Base-by-base conservation (phyloP, 2,329 filamentous ascomycete genomes). In the Alternaria longipes region DNA sequence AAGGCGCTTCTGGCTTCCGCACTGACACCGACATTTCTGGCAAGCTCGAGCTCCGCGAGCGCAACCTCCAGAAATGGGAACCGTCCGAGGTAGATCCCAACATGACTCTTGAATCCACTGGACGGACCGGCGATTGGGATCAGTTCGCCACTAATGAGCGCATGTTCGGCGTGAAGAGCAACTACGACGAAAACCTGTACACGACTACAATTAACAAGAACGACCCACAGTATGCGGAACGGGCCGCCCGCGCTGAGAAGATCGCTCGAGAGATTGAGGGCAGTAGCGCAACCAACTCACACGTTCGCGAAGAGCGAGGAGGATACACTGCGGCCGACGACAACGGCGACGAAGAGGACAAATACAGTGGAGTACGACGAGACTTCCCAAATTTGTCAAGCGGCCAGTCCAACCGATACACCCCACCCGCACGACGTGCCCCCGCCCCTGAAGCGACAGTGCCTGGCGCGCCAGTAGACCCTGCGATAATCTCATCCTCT, bases 181-280 rank as follows among this genome's bases (percentile, higher is more conserved):
- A 93, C 71, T 99, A 98, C 76, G 89, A 98, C 74, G 95, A 98
- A 80, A 93, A 92, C 70, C 88, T 95, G 44, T 99, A 99, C 81
- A 99, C 95, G 1, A 99, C 95, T 9, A 82, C 87, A 41, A 96
- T 99, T 74, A 89, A 99, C 79, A 92, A 89, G 73, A 91, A 81
- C 65, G 89, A 97, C 70, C 94, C 95, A 1, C 85, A 90, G 55
- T 97, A 96, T 79, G 89, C 87, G 65, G 88, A 92, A 77, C 88
- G 90, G 66, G 85, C 91, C 70, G 93, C 91, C 4, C 87, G 89
- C 36, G 95, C 76, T 16, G 93, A 94, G 22, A 90, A 86, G 68
- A 91, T 94, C 74, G 95, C 93, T 22, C 89, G 91, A 62, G 94
- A 98, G 78, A 99, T 99, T 70, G 93, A 97, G 79, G 84, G 86